These are phyloP conservation scores for Skeletonema costatum DNA, from an alignment of 108 stramenopile genomes.

Conservation along the genomic window DNA sequence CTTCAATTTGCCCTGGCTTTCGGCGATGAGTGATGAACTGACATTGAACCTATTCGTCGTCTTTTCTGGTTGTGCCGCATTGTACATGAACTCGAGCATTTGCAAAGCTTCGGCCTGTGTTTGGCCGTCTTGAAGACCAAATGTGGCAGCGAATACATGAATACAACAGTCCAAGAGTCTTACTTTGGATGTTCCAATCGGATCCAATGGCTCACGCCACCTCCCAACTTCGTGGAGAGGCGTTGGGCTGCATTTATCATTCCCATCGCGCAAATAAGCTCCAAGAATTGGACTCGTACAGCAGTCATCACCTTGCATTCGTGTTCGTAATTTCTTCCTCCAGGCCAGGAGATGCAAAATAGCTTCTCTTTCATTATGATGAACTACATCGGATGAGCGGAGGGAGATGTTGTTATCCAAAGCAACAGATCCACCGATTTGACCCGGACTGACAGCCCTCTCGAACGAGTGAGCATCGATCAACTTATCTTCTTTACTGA, in stretches of 20 bases:
- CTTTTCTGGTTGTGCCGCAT: constrained; percentile 37
- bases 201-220: constrained; percentile 75
- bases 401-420: constrained; percentile 65
- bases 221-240: constrained; percentile 86
- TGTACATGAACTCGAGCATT: constrained; percentile 57
- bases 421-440: constrained; percentile 62
- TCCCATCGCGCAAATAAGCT: constrained; percentile 34
- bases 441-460: constrained; percentile 59
- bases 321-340: constrained; percentile 28
- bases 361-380: constrained; percentile 75
- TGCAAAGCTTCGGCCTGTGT: constrained; percentile 75
- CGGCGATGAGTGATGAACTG: constrained; percentile 50
- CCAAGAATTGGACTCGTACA: constrained; percentile 66
- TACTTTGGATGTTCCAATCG: constrained; percentile 69
- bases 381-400: constrained; percentile 55
- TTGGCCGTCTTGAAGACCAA: constrained; percentile 78
- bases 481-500: constrained; percentile 69
- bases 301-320: constrained; percentile 7
- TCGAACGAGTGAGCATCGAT: constrained; percentile 66
- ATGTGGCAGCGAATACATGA: constrained; percentile 86
- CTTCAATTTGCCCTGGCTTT: constrained; percentile 50
- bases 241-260: constrained; percentile 58
- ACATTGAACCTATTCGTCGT: constrained; percentile 39
- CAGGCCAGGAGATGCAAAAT: constrained; percentile 50
- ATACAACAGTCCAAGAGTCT: constrained; percentile 84